Evolutionary conservation across 805 yeast species (phyloP).

Genomic region (Ogataea paraovalis): DNA sequence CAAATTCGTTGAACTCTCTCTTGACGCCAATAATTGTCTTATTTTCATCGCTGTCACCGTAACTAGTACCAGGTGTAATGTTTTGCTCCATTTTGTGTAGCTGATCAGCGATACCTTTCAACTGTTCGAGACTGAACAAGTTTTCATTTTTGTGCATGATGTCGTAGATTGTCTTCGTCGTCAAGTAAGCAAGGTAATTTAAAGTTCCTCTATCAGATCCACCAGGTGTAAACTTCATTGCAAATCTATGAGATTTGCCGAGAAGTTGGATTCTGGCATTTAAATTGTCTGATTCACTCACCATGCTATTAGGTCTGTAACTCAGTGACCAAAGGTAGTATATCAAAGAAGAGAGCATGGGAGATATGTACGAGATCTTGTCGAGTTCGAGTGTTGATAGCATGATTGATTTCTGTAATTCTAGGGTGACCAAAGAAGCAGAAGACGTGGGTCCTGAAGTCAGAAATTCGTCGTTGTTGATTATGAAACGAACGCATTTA

Average conservation of each 20-base stretch:
- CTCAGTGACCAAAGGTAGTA: conserved; percentile 22
- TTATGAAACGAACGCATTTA: conserved; percentile 1
- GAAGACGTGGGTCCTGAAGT: neutral
- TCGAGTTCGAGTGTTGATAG: conserved; percentile 3
- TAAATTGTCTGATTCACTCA: conserved; percentile 16
- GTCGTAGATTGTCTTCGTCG: conserved; percentile 7
- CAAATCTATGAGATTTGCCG: conserved; percentile 16
- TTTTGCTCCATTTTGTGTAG: conserved; percentile 1
- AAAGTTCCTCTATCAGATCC: neutral
- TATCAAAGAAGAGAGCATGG: conserved; percentile 24
- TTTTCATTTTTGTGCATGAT: conserved; percentile 5
- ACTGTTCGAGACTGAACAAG: conserved; percentile 9
- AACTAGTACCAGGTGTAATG: neutral
- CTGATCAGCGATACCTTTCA: conserved; percentile 1
- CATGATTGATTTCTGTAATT: neutral
- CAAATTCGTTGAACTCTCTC: too few species aligned
- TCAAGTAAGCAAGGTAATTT: conserved; percentile 7
- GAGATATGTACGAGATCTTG: conserved; percentile 16
- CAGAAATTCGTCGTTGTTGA: neutral
- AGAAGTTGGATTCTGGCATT: conserved; percentile 16
- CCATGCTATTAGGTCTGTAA: conserved; percentile 3
- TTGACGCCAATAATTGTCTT: too few species aligned
- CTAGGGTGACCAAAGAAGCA: neutral
- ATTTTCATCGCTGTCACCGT: too few species aligned
- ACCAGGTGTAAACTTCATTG: neutral